These are phyloP conservation scores for Pilobolus umbonatus DNA, from an alignment of 192 early-diverging fungal genomes.

Conservation along the genomic window DNA sequence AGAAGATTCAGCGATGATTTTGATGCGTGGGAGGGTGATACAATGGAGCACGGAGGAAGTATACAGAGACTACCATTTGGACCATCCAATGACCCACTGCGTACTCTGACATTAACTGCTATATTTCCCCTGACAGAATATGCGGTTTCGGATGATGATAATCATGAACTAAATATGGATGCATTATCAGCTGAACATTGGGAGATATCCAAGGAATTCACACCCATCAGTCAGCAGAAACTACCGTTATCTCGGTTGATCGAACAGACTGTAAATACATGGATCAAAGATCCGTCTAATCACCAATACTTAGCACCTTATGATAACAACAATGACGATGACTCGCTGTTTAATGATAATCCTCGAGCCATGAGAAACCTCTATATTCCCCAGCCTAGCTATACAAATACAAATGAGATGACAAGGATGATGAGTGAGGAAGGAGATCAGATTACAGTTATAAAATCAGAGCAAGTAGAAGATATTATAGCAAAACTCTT, in stretches of 20 bases:
- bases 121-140: constrained; percentile 39
- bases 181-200: constrained; percentile 43
- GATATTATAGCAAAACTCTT: constrained; percentile 39
- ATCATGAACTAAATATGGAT: constrained; percentile 44
- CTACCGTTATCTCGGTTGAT: constrained; percentile 40
- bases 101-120: constrained; percentile 39
- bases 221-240: constrained; percentile 33
- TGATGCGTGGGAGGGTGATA: constrained; percentile 11
- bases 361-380: not conserved
- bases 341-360: not conserved
- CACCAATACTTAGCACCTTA: constrained; percentile 19
- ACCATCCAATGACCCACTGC: constrained; percentile 50
- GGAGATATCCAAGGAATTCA: constrained; percentile 39
- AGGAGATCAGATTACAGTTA: not conserved
- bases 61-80: constrained; percentile 42
- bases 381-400: too few species aligned
- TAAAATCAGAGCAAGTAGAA: constrained; percentile 41
- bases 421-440: constrained; percentile 18
- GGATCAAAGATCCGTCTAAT: constrained; percentile 39
- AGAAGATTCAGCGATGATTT: constrained; percentile 11
- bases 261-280: constrained; percentile 41
- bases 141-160: constrained; percentile 37
- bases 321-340: constrained; percentile 18
- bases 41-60: constrained; percentile 2
- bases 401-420: constrained; percentile 33